These are phyloP conservation scores for Oryza glumipatula DNA, from an alignment of 176 grass and related monocot species.

Conservation along the genomic window DNA sequence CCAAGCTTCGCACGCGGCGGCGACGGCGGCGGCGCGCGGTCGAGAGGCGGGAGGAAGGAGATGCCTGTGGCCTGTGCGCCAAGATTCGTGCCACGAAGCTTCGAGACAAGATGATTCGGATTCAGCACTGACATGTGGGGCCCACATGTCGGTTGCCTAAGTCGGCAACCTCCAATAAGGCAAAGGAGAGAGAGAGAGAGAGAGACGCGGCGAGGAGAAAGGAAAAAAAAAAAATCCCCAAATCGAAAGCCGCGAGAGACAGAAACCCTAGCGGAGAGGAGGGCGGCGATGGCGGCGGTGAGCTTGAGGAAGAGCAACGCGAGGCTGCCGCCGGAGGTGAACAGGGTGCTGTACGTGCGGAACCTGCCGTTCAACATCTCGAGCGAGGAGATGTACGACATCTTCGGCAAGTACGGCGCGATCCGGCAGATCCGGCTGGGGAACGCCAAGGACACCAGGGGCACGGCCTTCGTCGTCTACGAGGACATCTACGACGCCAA, in stretches of 20 bases:
- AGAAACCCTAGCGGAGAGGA: slow-evolving; percentile 43
- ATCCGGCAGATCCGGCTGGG: slow-evolving; percentile 98
- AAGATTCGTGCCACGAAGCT: background rate
- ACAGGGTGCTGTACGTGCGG: slow-evolving; percentile 92
- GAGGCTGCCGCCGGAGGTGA: slow-evolving; percentile 93
- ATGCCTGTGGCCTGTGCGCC: background rate
- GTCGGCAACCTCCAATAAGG: slow-evolving; percentile 21
- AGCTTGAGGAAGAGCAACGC: slow-evolving; percentile 85
- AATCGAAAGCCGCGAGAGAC: background rate
- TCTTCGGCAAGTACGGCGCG: slow-evolving; percentile 98
- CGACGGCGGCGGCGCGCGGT: background rate
- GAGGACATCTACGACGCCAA: slow-evolving; percentile 99
- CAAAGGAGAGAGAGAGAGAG: too few relatives aligned
- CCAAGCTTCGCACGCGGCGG: slow-evolving; percentile 6
- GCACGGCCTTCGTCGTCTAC: slow-evolving; percentile 97
- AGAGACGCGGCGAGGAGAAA: too few relatives aligned
- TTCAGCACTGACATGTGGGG: background rate
- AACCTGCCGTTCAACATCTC: slow-evolving; percentile 99
- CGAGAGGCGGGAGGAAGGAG: background rate
- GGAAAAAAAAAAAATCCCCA: background rate
- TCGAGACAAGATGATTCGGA: background rate
- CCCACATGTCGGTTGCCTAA: slow-evolving; percentile 16
- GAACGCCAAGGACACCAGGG: slow-evolving; percentile 88
- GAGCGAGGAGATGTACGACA: slow-evolving; percentile 99
- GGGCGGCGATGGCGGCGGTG: slow-evolving; percentile 67